Evolutionary conservation across 2,329 filamentous ascomycete genomes (phyloP).

Genomic region (Aspergillus tamarii): DNA sequence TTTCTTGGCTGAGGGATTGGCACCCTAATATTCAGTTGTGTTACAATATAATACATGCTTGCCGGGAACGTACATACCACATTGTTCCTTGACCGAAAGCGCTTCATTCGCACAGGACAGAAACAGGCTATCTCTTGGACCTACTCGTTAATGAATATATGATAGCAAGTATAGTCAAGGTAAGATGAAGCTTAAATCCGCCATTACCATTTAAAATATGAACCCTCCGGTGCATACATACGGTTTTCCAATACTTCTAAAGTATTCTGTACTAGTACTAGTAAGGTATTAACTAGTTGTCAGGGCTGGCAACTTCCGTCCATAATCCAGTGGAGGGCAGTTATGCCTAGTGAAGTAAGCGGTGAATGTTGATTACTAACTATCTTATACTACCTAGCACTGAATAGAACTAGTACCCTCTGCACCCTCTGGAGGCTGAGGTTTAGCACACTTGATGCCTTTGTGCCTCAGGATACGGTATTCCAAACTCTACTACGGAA

Average conservation of each 20-base stretch:
- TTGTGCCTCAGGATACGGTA: not conserved
- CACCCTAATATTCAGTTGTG: not conserved
- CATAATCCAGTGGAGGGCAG: not conserved
- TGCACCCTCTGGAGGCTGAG: not conserved
- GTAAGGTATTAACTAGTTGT: not conserved
- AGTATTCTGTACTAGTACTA: not conserved
- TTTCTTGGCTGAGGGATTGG: not conserved
- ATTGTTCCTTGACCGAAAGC: not conserved
- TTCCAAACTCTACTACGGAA: not conserved
- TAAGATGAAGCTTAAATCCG: not conserved
- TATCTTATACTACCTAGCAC: too few species aligned
- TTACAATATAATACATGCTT: not conserved
- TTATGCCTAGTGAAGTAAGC: not conserved
- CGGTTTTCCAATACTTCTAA: not conserved
- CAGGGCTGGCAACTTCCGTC: not conserved
- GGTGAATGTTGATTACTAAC: too few species aligned
- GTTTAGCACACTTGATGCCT: not conserved
- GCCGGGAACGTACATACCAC: not conserved
- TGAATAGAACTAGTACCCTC: too few species aligned
- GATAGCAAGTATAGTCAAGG: not conserved
- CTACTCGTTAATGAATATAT: not conserved
- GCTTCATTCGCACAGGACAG: not conserved
- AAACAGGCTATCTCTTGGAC: not conserved
- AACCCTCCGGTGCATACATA: not conserved
- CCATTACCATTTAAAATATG: not conserved